Evolutionary conservation across 345 rosid genomes (phyloP).

Genomic region (Arabidopsis thaliana): DNA sequence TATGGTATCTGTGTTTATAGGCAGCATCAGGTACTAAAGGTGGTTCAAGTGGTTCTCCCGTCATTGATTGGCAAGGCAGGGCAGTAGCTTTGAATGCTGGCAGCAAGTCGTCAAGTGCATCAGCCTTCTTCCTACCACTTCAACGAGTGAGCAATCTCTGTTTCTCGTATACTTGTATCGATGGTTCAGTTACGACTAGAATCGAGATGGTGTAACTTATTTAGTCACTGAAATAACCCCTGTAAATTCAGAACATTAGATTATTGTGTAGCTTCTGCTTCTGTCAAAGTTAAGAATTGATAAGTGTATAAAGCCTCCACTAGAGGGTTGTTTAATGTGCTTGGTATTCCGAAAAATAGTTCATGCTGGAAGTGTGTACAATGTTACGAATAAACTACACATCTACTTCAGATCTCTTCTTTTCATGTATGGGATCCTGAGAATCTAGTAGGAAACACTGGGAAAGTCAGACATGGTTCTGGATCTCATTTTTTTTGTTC

Average conservation of each 20-base stretch:
- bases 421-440: constrained; percentile 25
- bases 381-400: constrained; percentile 2
- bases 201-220: background rate
- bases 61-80: constrained; percentile 93
- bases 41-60: constrained; percentile 99
- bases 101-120: constrained; percentile 83
- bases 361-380: constrained; percentile 2
- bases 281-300: background rate
- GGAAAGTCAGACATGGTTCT: constrained; percentile 22
- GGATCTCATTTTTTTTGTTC: constrained; percentile 13
- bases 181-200: constrained; percentile 23
- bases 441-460: constrained; percentile 21
- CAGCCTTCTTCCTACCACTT: constrained; percentile 89
- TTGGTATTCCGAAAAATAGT: constrained; percentile 16
- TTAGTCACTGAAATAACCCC: constrained; percentile 14
- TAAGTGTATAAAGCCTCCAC: constrained; percentile 5
- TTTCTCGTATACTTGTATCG: constrained; percentile 4
- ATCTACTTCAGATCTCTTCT: constrained; percentile 20
- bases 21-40: constrained; percentile 98
- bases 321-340: constrained; percentile 12
- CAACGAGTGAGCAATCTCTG: constrained; percentile 64
- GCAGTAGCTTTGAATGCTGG: constrained; percentile 99
- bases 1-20: constrained; percentile 48
- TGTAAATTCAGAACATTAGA: background rate
- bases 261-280: constrained; percentile 25